Evolutionary conservation across 768 basidiomycete genomes (phyloP).

Genomic region (Floccularia luteovirens): DNA sequence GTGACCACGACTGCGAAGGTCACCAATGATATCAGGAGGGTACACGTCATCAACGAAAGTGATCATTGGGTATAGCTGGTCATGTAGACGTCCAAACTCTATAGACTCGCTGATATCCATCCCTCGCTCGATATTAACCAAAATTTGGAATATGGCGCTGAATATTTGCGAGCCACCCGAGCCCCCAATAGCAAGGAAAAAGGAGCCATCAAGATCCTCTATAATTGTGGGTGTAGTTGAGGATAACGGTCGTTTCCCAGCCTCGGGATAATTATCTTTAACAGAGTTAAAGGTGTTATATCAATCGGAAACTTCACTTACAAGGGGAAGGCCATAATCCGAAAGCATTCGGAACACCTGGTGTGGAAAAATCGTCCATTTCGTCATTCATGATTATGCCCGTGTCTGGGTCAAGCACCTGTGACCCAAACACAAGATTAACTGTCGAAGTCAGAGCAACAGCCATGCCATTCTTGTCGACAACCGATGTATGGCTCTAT

Average conservation of each 20-base stretch:
- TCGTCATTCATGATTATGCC: slow-evolving; percentile 91
- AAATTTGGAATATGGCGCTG: slow-evolving; percentile 66
- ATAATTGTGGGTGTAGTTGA: slow-evolving; percentile 79
- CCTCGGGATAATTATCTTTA: slow-evolving; percentile 80
- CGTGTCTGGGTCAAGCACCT: slow-evolving; percentile 78
- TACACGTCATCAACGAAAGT: slow-evolving; percentile 60
- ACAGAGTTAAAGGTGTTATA: neutral
- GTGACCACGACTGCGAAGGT: slow-evolving; percentile 58
- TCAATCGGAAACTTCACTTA: slow-evolving; percentile 20
- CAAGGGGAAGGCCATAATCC: slow-evolving; percentile 80
- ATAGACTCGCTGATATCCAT: slow-evolving; percentile 74
- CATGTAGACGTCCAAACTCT: slow-evolving; percentile 79
- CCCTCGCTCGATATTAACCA: slow-evolving; percentile 78
- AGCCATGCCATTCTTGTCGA: slow-evolving; percentile 84
- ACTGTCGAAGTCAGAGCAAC: slow-evolving; percentile 85
- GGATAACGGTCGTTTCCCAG: slow-evolving; percentile 86
- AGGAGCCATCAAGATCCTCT: slow-evolving; percentile 65
- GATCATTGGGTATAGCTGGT: slow-evolving; percentile 69
- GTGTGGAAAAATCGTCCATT: slow-evolving; percentile 93
- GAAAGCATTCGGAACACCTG: slow-evolving; percentile 77
- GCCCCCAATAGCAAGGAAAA: slow-evolving; percentile 73
- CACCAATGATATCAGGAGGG: slow-evolving; percentile 46
- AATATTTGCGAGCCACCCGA: slow-evolving; percentile 89
- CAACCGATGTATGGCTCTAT: slow-evolving; percentile 77
- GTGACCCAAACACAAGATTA: slow-evolving; percentile 85